Evolutionary conservation across 1,284 basidiomycete species (phyloP).

Genomic region (Ustilago crameri): DNA sequence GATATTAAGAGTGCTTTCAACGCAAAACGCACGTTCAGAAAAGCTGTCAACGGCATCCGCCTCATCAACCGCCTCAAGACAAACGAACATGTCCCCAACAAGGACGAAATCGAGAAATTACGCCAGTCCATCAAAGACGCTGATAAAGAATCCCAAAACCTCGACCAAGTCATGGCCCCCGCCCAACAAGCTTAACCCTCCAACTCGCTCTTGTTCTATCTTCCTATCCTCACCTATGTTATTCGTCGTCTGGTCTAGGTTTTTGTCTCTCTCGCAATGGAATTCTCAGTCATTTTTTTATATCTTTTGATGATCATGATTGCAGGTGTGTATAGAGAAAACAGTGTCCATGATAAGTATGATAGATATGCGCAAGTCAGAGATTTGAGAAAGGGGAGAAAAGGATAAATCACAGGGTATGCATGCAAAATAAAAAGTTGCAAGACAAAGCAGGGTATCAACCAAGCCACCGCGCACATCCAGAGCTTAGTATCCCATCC

Average conservation of each 20-base stretch:
- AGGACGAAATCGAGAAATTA: slow-evolving; percentile 44
- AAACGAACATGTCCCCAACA: slow-evolving; percentile 39
- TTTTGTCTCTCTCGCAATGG: slow-evolving; percentile 1
- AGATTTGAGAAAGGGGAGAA: no score
- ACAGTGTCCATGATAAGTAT: slow-evolving; percentile 7
- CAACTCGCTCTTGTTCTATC: background rate
- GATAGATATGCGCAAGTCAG: slow-evolving; percentile 7
- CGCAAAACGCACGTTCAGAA: slow-evolving; percentile 64
- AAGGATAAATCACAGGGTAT: background rate
- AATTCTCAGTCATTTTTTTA: background rate
- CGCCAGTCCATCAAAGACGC: slow-evolving; percentile 49
- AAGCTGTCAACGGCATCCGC: slow-evolving; percentile 66
- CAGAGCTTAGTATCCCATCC: slow-evolving; percentile 54
- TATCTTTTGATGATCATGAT: background rate
- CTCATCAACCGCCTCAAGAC: slow-evolving; percentile 54
- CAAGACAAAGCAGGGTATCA: slow-evolving; percentile 7
- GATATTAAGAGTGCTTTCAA: slow-evolving; percentile 68
- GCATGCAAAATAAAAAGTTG: background rate
- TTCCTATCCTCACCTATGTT: background rate
- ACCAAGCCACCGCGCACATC: no score
- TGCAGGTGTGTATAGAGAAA: background rate
- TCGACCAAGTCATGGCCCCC: slow-evolving; percentile 46
- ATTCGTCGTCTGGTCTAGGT: background rate
- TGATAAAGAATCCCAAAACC: slow-evolving; percentile 43
- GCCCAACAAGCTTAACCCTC: background rate